Evolutionary conservation across 2,329 filamentous ascomycete genomes (phyloP).

Genomic region (Neofusicoccum umdonicola): DNA sequence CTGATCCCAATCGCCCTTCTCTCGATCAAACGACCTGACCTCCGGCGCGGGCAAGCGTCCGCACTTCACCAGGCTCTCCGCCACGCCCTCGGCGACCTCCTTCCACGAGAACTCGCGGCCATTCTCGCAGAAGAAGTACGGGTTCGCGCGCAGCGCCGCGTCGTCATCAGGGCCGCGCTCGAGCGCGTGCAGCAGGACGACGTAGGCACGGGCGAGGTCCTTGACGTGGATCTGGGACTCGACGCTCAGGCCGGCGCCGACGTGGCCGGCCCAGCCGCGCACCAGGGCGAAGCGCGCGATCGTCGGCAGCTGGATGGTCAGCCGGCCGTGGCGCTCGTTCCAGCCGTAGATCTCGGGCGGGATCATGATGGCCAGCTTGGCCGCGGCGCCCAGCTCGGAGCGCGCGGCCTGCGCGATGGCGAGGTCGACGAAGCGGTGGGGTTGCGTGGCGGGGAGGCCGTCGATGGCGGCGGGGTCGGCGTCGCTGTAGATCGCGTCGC

Average conservation of each 20-base stretch:
- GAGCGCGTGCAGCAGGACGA: constrained; percentile 36
- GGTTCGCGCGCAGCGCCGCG: constrained; percentile 39
- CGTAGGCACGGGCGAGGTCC: constrained; percentile 39
- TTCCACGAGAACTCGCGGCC: constrained; percentile 46
- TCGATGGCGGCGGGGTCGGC: constrained; percentile 41
- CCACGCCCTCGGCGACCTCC: constrained; percentile 40
- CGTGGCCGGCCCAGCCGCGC: constrained; percentile 46
- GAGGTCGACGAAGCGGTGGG: constrained; percentile 48
- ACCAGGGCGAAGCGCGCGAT: constrained; percentile 49
- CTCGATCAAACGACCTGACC: constrained; percentile 26
- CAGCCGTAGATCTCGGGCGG: constrained; percentile 49
- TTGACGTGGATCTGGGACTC: constrained; percentile 48
- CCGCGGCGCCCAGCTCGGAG: constrained; percentile 37
- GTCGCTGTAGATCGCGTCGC: constrained; percentile 45
- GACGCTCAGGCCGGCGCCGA: constrained; percentile 44
- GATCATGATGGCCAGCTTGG: constrained; percentile 50
- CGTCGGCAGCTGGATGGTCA: constrained; percentile 50
- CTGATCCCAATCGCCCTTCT: constrained; percentile 39
- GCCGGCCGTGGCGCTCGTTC: constrained; percentile 38
- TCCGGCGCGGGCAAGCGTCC: constrained; percentile 39
- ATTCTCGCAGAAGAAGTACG: constrained; percentile 52
- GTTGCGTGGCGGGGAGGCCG: constrained; percentile 40
- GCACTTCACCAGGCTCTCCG: constrained; percentile 34
- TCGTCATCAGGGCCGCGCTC: constrained; percentile 31
- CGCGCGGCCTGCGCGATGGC: constrained; percentile 38